These are phyloP conservation scores for Backusella circina DNA, from an alignment of 192 early-diverging fungal species.

Conservation along the genomic window DNA sequence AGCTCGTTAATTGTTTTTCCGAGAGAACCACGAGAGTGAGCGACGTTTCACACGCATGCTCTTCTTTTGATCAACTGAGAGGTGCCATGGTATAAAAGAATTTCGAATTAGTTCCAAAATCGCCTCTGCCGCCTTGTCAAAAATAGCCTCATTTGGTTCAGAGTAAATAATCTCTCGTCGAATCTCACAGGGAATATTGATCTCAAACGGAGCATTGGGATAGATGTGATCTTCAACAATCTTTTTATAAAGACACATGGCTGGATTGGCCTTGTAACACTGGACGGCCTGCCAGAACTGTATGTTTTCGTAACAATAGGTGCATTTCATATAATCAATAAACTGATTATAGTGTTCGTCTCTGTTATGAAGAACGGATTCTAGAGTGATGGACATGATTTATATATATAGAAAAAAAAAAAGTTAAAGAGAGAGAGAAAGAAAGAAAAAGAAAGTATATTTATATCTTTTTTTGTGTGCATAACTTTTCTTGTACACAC, in stretches of 20 bases:
- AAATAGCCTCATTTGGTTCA: constrained; percentile 19
- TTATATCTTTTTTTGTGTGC: background rate
- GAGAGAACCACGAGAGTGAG: background rate
- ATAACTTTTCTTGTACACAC: background rate
- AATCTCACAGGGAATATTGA: constrained; percentile 30
- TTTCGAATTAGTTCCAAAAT: constrained; percentile 29
- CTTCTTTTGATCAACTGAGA: background rate
- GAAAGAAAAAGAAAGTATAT: background rate
- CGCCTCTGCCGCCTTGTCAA: constrained; percentile 11
- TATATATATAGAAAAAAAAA: background rate
- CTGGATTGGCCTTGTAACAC: constrained; percentile 27
- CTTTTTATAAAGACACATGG: constrained; percentile 1
- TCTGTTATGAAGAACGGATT: constrained; percentile 14
- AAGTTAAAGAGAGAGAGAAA: background rate
- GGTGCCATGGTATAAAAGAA: constrained; percentile 15
- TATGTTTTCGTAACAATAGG: constrained; percentile 37
- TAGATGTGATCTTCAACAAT: background rate
- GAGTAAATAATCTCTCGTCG: constrained; percentile 28
- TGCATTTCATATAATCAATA: background rate
- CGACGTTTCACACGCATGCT: background rate
- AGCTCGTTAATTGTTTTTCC: background rate
- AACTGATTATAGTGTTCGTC: background rate
- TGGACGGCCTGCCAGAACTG: constrained; percentile 35
- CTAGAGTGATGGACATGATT: background rate
- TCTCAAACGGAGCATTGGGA: constrained; percentile 27